Evolutionary conservation across 2,329 filamentous ascomycete species (phyloP), one percentile per base, ranked within the genome.

Genomic region (Fusarium foetens): DNA sequence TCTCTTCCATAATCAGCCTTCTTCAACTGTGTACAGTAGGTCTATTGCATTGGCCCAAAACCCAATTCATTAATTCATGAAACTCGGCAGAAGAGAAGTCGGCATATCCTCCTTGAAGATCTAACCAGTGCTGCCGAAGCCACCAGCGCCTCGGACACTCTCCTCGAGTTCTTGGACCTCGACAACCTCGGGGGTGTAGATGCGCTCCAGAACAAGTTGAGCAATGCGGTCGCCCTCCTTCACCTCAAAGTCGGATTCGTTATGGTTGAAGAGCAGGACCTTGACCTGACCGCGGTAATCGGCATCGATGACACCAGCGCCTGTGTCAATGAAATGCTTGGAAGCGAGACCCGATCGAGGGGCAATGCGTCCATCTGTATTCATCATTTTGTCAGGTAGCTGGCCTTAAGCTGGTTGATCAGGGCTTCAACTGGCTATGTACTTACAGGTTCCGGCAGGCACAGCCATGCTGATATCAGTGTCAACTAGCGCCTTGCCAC

Each of bases 241-340:
- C 74, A 99, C 86, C 72, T 84, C 86, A 79, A 97, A 98, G 80
- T 97, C 94, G 43, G 84, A 83, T 55, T 97, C 94, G 57, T 88
- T 88, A 82, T 97, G 92, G 85, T 99, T 99, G 83, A 98, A 98
- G 58, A 99, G 89, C 74, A 99, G 87, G 31, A 99, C 93, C 86
- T 97, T 97, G 78, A 99, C 92, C 75, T 93, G 93, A 25, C 96
- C 96, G 39, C 96, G 90, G 86, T 99, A 99, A 83, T 99, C 96
- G 38, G 95, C 95, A 82, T 99, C 96, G 77, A 99, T 98, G 72
- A 99, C 96, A 60, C 96, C 96, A 0, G 96, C 96, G 70, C 97
- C 94, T 0, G 93, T 96, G 82, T 98, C 94, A 81, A 99, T 98
- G 84, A 95, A 96, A 85, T 98, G 91, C 86, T 99, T 99, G 68